Evolutionary conservation across 1,284 basidiomycete species (phyloP).

Genomic region (Inonotus hispidus): DNA sequence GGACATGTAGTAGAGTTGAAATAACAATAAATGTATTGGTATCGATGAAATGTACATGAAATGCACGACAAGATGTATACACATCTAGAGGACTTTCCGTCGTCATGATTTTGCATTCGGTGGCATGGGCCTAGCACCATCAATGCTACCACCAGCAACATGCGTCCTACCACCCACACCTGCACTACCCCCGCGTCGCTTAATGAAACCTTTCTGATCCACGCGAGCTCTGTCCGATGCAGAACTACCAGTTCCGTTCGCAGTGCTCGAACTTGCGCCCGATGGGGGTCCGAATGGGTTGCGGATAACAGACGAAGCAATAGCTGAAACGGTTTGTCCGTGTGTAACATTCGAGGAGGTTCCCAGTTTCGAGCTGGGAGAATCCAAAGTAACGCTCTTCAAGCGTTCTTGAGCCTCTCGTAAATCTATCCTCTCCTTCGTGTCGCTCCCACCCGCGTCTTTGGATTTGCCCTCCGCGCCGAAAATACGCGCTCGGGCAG

Average conservation of each 20-base stretch:
- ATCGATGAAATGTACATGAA: too few species aligned
- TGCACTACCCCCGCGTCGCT: background rate
- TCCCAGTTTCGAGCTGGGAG: background rate
- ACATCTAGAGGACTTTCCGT: too few species aligned
- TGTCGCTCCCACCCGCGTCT: background rate
- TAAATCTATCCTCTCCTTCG: background rate
- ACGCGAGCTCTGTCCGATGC: background rate
- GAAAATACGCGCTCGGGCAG: slow-evolving; percentile 24
- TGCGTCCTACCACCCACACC: background rate
- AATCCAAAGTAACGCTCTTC: background rate
- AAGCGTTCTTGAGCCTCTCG: background rate
- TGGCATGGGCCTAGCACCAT: too few species aligned
- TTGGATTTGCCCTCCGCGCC: background rate
- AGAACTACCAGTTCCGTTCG: background rate
- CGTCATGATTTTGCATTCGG: too few species aligned
- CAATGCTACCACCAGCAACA: too few species aligned
- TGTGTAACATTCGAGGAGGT: background rate
- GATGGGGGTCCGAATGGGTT: slow-evolving; percentile 19
- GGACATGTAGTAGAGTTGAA: too few species aligned
- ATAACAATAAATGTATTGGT: too few species aligned
- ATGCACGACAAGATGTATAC: too few species aligned
- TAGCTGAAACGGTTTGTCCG: background rate
- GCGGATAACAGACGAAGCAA: slow-evolving; percentile 14
- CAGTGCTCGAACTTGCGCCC: background rate
- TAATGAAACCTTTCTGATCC: slow-evolving; percentile 10